Percentiles rank a stretch among this genome's conserved stretches.
Evolutionary conservation across 2,329 filamentous ascomycete species (phyloP).

Genomic region (Arachnopeziza araneosa): DNA sequence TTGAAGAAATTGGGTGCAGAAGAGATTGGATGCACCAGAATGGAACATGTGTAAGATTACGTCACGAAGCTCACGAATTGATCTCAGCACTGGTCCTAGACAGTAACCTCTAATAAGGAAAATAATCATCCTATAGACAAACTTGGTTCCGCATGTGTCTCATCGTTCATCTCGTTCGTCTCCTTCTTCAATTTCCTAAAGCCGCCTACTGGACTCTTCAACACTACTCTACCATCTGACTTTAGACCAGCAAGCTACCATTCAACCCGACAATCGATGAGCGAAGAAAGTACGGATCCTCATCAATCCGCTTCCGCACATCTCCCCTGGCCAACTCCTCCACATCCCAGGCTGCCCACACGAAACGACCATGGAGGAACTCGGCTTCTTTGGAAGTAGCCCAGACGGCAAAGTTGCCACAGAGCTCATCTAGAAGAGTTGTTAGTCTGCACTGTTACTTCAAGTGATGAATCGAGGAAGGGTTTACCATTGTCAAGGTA

Average conservation of each 20-base stretch:
- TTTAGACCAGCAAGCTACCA: not conserved
- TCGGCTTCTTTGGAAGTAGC: constrained; percentile 33
- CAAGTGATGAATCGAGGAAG: not conserved
- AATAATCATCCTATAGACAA: no score
- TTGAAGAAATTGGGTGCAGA: no score
- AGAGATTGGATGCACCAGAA: no score
- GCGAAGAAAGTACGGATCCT: not conserved
- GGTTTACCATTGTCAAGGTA: not conserved
- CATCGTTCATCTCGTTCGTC: no score
- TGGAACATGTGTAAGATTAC: no score
- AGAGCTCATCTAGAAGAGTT: constrained; percentile 11
- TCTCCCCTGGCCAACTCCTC: constrained; percentile 28
- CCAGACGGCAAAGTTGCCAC: constrained; percentile 26
- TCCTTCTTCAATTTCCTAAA: no score
- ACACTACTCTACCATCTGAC: not conserved
- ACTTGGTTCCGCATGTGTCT: no score
- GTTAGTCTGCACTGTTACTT: not conserved
- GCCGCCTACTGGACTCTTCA: not conserved
- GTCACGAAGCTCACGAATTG: no score
- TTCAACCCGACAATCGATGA: not conserved
- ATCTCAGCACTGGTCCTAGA: no score
- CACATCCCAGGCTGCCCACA: constrained; percentile 38
- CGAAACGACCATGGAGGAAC: constrained; percentile 34
- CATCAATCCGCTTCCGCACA: not conserved
- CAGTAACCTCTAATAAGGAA: no score